Base-by-base conservation (phyloP, 1,284 basidiomycete species). In the Ceratobasidium sp. region DNA sequence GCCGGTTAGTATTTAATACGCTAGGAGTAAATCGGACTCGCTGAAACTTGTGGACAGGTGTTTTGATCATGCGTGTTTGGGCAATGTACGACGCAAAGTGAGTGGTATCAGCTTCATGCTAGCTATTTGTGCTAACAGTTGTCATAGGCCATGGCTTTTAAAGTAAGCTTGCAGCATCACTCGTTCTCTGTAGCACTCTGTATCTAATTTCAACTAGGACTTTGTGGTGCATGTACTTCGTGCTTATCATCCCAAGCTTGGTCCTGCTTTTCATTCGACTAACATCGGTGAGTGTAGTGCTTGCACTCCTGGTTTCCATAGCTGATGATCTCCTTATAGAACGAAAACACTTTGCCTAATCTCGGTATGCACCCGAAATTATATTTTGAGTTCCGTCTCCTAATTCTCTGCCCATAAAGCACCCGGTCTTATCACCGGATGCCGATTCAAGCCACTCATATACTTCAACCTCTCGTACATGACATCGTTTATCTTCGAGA, bases 61-160 rank as follows among this genome's bases (percentile, higher is more conserved):
- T 71, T 9, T 53, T 71, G 20, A 56, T 71, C 33, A 39, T 71
- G n/a, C 69, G 69, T 20, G 53, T 71, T 15, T 71, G 69, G 69
- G 55, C 51, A 13, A 56, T 71, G n/a, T 71, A 71, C 26, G 53
- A 58, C 28, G 51, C 46, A 55, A 71, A 39, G 69, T 71, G 39
- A 6, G 69, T 71, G 15, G 39, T 15, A 40, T 42, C 20, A 10
- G 44, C 15, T 61, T 10, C 10, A 2, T n/a, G 26, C 20, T 18
- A n/a, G 20, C 6, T 20, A 56, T 26, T n/a, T 56, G 26, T 20
- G 23, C 55, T 56, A 26, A 56, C 26, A 18, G 20, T 20, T 56
- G 1, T 9, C 23, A 6, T 56, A 64, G 42, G 39, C 39, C 39
- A 18, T 64, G 63, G 63, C 39, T 64, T 23, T 18, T 64, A 10